Base-by-base conservation (phyloP, 2,329 filamentous ascomycete species). In the Periconia sp. region DNA sequence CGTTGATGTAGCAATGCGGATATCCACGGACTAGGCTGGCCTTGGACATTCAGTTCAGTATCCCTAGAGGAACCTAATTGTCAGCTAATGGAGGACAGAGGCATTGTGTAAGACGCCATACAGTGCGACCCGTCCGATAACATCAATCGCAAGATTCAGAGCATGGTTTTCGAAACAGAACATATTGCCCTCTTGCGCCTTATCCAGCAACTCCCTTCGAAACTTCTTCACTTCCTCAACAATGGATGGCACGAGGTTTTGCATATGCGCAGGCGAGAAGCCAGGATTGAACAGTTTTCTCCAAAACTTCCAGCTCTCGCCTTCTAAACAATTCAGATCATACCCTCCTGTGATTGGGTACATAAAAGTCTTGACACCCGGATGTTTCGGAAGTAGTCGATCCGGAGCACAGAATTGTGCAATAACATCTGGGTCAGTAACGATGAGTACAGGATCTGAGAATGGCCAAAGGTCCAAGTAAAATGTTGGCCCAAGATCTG, bases 191-290 rank as follows among this genome's bases (percentile, higher is more conserved):
- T 30, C n/a, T 1, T 31, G 18, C 3, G 47, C 56, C 6, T 43
- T 43, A 14, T 47, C 23, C 13, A 15, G 20, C 15, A 63, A 46
- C 2, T 49, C 17, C 10, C 48, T 23, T 40, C 50, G 45, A 43
- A 65, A 65, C 2, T 58, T 41, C 19, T 47, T 35, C 2, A 56
- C 55, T 37, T 56, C 46, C 8, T 55, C 41, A 0, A 51, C 53
- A n/a, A 65, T 57, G 11, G 31, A 37, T 13, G 56, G 56, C 5
- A 55, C 51, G 2, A 56, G 74, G 71, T 23, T 71, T 72, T 1
- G 62, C 79, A 2, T 80, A 75, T 0, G 80, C 75, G 56, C 76
- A 78, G 30, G 83, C 58, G 52, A 53, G 46, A 56, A 58, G 1
- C 54, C 60, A 1, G 54, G 56, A 15, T 58, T 65, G 45, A 65